phyloP scores from a whole-genome alignment of 1,284 basidiomycete species.

The Pseudozyma sp. region DNA sequence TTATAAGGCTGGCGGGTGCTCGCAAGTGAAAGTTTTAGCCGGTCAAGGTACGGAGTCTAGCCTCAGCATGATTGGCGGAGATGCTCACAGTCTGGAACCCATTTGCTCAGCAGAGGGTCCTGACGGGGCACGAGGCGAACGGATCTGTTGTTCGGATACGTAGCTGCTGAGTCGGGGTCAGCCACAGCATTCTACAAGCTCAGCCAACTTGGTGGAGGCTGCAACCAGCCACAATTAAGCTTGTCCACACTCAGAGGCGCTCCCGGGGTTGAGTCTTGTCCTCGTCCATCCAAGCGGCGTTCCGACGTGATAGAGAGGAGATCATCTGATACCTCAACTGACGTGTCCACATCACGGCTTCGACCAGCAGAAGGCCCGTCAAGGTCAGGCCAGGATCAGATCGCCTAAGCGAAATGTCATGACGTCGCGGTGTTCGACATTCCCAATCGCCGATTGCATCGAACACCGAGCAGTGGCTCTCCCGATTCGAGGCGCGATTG shows the following conservation, averaged over 20 bases:
- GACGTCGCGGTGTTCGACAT: conserved; percentile 37
- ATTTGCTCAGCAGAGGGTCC: conserved; percentile 11
- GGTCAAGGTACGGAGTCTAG: conserved; percentile 2
- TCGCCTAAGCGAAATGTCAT: conserved; percentile 34
- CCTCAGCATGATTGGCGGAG: conserved; percentile 1
- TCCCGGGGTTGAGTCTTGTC: too few species aligned
- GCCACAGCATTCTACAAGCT: too few species aligned
- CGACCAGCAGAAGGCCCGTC: background rate
- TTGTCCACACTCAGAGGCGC: too few species aligned
- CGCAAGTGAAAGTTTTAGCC: conserved; percentile 4
- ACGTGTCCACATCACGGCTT: background rate
- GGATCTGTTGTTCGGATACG: background rate
- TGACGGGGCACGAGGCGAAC: background rate
- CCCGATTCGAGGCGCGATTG: background rate
- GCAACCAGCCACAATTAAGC: too few species aligned
- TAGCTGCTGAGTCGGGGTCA: too few species aligned
- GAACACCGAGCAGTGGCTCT: background rate
- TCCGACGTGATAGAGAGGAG: background rate
- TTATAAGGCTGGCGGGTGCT: background rate
- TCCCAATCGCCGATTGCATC: conserved; percentile 21
- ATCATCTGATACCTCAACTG: background rate
- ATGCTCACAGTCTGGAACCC: background rate
- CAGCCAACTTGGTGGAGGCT: too few species aligned
- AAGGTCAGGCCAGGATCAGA: conserved; percentile 20
- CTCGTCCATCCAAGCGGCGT: too few species aligned